phyloP scores from a whole-genome alignment of 2,329 filamentous ascomycete genomes.

The Calonectria pauciramosa region DNA sequence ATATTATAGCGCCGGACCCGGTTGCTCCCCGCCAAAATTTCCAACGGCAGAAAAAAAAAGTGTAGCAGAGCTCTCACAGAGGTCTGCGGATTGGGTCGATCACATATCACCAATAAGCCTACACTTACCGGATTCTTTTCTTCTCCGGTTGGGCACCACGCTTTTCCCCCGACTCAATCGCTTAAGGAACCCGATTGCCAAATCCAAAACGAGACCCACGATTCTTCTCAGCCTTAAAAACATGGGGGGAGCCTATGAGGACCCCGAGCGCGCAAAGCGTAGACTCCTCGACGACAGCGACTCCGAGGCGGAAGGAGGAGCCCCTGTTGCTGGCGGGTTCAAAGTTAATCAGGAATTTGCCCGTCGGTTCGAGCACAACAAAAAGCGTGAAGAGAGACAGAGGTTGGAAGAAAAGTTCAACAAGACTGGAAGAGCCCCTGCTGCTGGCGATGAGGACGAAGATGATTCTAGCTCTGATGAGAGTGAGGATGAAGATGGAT shows the following conservation, averaged over 20 bases:
- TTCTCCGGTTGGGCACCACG: not conserved
- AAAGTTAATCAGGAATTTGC: conserved; percentile 95
- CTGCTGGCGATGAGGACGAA: conserved; percentile 62
- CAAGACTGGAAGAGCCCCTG: conserved; percentile 54
- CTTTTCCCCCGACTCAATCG: not conserved
- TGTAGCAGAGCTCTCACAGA: conserved; percentile 34
- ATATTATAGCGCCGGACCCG: conserved; percentile 32
- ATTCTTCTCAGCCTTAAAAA: not conserved
- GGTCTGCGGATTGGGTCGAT: conserved; percentile 14
- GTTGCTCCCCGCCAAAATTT: conserved; percentile 51
- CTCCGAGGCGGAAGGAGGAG: conserved; percentile 61
- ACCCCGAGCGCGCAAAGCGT: conserved; percentile 57
- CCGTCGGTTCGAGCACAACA: conserved; percentile 93
- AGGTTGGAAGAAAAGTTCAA: conserved; percentile 88
- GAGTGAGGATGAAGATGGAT: conserved; percentile 90
- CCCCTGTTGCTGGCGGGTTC: conserved; percentile 64
- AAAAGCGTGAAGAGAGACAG: conserved; percentile 91
- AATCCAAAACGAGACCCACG: not conserved
- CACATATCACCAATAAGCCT: not conserved
- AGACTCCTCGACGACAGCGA: conserved; percentile 70
- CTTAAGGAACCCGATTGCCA: not conserved
- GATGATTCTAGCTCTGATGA: conserved; percentile 81
- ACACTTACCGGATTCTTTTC: conserved; percentile 9
- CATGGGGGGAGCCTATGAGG: conserved; percentile 45
- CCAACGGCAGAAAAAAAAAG: conserved; percentile 49